Base-by-base conservation (phyloP, 305 asterid genomes). In the Caryopteris hybrid region DNA sequence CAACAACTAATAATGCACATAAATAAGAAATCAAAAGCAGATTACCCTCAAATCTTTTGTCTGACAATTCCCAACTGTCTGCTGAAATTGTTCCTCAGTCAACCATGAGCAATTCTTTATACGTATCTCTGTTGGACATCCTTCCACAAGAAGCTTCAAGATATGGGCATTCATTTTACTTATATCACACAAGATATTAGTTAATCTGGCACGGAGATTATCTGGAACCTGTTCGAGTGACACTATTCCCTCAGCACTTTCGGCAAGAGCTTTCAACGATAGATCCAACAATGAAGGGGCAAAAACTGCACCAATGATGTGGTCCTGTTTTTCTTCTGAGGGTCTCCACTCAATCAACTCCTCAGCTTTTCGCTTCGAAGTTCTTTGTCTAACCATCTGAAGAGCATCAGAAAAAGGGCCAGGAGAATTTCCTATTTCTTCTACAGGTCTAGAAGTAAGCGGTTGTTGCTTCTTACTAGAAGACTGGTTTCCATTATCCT, bases 101-200 rank as follows among this genome's bases (percentile, higher is more conserved):
- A 92, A 70, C 96, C 95, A 87, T 13, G 95, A 80, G 73, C 85
- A 81, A 61, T 89, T 85, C 75, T 87, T 89, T 56, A 92, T 17
- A 50, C 86, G 77, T 76, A 92, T 78, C 76, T 83, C 89, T 50
- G 86, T 83, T 56, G 98, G 95, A 52, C 83, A 75, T 77, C 90
- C 89, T 75, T 79, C 65, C 34, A 83, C 71, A 50, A 92, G 78
- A 69, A 87, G 87, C 47, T 83, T 61, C 74, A 92, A 61, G 61
- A 81, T 60, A 55, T 47, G 72, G 1, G 54, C 55, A 41, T 78
- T 77, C 89, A 92, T 89, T 72, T 74, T 83, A 47, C 95, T 61
- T 18, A 23, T 76, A 81, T 86, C 83, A 64, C 96, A 89, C 74
- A 92, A 66, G 70, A 74, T 36, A 46, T 87, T 81, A 63, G 79